A percentile compares a stretch with the other conserved stretches of the same genome.
These are phyloP conservation scores for Blastomyces percursus DNA, from an alignment of 2,329 filamentous ascomycete species.

Conservation along the genomic window DNA sequence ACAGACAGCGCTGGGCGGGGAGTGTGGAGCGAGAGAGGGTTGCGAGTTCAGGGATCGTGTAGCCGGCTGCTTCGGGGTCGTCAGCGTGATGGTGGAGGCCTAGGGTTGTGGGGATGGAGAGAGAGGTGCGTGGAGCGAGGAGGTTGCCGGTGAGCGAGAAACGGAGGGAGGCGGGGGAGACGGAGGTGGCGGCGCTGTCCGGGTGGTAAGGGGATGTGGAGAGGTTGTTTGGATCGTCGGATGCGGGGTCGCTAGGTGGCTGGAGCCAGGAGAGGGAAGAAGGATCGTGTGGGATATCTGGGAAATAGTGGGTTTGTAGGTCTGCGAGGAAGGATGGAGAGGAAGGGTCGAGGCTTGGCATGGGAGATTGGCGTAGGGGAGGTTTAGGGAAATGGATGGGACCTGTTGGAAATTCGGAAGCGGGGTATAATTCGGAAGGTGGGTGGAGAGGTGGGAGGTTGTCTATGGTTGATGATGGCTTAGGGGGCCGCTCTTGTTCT, in stretches of 20 bases:
- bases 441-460: constrained; percentile 27
- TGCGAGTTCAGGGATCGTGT: constrained; percentile 79
- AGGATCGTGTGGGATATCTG: constrained; percentile 72
- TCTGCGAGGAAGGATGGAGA: constrained; percentile 73
- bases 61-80: constrained; percentile 85
- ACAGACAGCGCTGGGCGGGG: constrained; percentile 76
- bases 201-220: constrained; percentile 72
- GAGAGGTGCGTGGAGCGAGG: constrained; percentile 62
- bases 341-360: constrained; percentile 68
- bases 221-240: constrained; percentile 40
- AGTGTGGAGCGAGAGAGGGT: constrained; percentile 70
- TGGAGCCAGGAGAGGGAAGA: constrained; percentile 85
- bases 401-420: constrained; percentile 27
- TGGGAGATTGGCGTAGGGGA: constrained; percentile 35
- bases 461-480: constrained; percentile 17
- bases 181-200: constrained; percentile 56
- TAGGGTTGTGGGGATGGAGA: constrained; percentile 61
- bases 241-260: constrained; percentile 38
- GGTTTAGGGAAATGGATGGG: constrained; percentile 37
- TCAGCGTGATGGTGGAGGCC: constrained; percentile 91
- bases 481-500: constrained; percentile 7
- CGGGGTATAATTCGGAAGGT: constrained; percentile 31
- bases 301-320: constrained; percentile 89
- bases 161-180: constrained; percentile 57
- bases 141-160: constrained; percentile 80